These are phyloP conservation scores for Nakaseomyces bracarensis DNA, from an alignment of 1,139 yeast species.

Conservation along the genomic window DNA sequence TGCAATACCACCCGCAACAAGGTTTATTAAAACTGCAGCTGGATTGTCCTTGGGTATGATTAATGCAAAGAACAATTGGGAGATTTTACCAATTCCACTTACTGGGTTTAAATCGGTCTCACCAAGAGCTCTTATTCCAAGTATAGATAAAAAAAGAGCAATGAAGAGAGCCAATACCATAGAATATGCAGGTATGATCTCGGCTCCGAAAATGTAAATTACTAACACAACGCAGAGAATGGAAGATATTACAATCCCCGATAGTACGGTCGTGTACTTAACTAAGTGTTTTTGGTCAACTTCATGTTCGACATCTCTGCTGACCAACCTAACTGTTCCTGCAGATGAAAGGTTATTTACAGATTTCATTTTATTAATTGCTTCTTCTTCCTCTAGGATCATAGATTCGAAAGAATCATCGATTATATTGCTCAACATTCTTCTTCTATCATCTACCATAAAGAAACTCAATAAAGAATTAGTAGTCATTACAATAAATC, in stretches of 20 bases:
- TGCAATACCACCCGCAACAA: constrained; percentile 93
- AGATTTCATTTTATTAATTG: constrained; percentile 20
- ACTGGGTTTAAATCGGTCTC: constrained; percentile 97
- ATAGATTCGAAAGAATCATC: constrained; percentile 30
- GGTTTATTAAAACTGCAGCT: constrained; percentile 71
- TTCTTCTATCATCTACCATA: constrained; percentile 23
- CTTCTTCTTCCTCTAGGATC: constrained; percentile 29
- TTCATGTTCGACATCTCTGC: constrained; percentile 32
- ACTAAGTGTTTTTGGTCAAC: constrained; percentile 46
- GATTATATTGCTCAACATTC: constrained; percentile 18
- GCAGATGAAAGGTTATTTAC: constrained; percentile 12
- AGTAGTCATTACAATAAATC: constrained; percentile 57
- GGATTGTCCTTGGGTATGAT: constrained; percentile 72
- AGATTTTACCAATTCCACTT: constrained; percentile 89
- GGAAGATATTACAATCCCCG: constrained; percentile 60
- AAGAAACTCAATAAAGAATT: constrained; percentile 36
- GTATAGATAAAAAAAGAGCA: constrained; percentile 69
- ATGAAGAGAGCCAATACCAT: constrained; percentile 58
- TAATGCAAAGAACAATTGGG: constrained; percentile 79
- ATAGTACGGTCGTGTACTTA: constrained; percentile 40
- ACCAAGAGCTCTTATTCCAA: constrained; percentile 90
- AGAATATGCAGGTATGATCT: constrained; percentile 62
- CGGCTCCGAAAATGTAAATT: constrained; percentile 53
- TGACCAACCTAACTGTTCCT: constrained; percentile 26
- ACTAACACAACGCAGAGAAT: constrained; percentile 59